Percentiles rank a stretch among this genome's conserved stretches.
phyloP scores from a whole-genome alignment of 129 eudicot genomes.

The Flaveria trinervia region DNA sequence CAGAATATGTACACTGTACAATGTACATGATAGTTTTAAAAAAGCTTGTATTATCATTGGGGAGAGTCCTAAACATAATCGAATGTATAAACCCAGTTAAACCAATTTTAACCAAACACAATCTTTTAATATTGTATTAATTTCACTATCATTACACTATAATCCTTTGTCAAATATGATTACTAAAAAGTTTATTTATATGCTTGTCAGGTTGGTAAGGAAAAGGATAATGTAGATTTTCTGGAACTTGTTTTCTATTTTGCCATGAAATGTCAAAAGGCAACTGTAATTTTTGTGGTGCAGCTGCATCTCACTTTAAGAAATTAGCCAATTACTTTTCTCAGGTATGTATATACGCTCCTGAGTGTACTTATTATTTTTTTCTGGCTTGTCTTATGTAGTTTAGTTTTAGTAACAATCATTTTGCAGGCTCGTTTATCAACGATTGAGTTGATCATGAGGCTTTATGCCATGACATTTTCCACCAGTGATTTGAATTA shows the following conservation, averaged over 20 bases:
- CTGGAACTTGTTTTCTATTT: slow-evolving; percentile 57
- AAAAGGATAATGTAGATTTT: slow-evolving; percentile 40
- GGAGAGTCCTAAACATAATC: background rate
- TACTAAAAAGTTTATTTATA: slow-evolving; percentile 3
- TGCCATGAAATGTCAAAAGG: slow-evolving; percentile 58
- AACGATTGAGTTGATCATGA: slow-evolving; percentile 40
- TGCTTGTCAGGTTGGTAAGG: slow-evolving; percentile 53
- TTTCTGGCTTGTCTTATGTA: background rate
- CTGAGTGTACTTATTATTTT: background rate
- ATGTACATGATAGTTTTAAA: background rate
- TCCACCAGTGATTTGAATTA: slow-evolving; percentile 35
- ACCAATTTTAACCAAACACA: background rate
- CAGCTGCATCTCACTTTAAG: slow-evolving; percentile 49
- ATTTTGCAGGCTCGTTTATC: slow-evolving; percentile 48
- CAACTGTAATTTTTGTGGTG: slow-evolving; percentile 37
- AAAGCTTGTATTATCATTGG: background rate
- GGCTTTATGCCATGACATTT: slow-evolving; percentile 64
- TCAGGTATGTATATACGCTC: slow-evolving; percentile 51
- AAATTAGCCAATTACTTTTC: slow-evolving; percentile 47
- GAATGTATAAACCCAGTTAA: background rate
- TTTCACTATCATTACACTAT: too few relatives aligned
- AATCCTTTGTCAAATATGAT: background rate
- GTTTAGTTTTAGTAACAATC: slow-evolving; percentile 26
- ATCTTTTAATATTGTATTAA: background rate
- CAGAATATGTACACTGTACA: background rate